phyloP scores from a whole-genome alignment of 768 basidiomycete genomes.

The Suillus occidentalis region DNA sequence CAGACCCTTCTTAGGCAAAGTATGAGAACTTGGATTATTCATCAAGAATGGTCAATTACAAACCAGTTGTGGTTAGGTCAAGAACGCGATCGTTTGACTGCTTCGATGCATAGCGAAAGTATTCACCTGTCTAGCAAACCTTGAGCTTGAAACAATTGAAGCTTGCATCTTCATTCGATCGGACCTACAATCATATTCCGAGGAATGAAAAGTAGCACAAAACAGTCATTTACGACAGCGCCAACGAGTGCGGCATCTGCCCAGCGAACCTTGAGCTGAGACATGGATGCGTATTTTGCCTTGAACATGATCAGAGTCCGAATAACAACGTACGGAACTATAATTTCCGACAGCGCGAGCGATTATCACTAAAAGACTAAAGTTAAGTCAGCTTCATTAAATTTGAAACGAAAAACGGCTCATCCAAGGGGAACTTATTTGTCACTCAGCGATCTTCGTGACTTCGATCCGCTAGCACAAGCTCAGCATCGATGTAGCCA shows the following conservation, averaged over 20 bases:
- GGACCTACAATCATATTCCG: not conserved
- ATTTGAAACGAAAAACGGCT: not conserved
- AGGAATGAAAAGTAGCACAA: not conserved
- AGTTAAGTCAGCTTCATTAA: constrained; percentile 5
- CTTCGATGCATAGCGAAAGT: not conserved
- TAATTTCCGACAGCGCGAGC: not conserved
- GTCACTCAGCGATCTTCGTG: not conserved
- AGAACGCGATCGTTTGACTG: not conserved
- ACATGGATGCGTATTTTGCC: too few species aligned
- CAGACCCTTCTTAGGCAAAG: not conserved
- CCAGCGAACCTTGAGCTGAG: not conserved
- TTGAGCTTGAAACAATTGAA: not conserved
- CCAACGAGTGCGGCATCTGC: not conserved
- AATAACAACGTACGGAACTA: not conserved
- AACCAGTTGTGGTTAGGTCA: not conserved
- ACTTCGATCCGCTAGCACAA: not conserved
- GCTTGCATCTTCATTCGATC: not conserved
- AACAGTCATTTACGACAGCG: not conserved
- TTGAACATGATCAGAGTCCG: not conserved
- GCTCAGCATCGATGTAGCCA: not conserved
- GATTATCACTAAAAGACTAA: constrained; percentile 9
- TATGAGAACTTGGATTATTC: not conserved
- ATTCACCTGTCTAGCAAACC: constrained; percentile 1
- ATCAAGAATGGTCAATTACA: constrained; percentile 6
- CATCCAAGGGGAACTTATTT: not conserved